These are phyloP conservation scores for Papiliotrema flavescens DNA, from an alignment of 1,284 basidiomycete species.

Conservation along the genomic window DNA sequence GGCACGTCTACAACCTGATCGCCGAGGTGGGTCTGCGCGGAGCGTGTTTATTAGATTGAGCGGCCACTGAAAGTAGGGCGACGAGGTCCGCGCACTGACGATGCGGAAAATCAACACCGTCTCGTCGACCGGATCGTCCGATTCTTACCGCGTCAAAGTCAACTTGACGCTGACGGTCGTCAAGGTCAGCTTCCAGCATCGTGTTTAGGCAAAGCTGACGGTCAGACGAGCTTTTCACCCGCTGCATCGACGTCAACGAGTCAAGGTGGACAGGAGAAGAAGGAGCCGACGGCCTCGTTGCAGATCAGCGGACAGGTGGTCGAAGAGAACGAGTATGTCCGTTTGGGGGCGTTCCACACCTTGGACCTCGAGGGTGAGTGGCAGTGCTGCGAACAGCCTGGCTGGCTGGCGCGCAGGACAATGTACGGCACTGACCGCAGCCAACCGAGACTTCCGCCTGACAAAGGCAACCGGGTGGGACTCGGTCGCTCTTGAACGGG, in stretches of 20 bases:
- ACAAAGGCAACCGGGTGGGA: constrained; percentile 88
- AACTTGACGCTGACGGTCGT: constrained; percentile 80
- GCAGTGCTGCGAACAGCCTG: not conserved
- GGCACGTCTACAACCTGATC: constrained; percentile 99
- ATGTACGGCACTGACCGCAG: constrained; percentile 20
- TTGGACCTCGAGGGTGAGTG: constrained; percentile 72
- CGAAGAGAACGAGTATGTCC: constrained; percentile 88
- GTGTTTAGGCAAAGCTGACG: not conserved
- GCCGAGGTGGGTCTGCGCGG: constrained; percentile 57
- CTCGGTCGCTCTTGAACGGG: constrained; percentile 72
- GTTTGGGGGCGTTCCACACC: constrained; percentile 92
- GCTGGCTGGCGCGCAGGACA: not conserved
- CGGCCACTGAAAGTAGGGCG: constrained; percentile 61
- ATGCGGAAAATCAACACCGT: constrained; percentile 70
- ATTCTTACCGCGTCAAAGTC: constrained; percentile 81
- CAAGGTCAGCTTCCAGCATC: constrained; percentile 43
- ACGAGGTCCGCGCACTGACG: constrained; percentile 82
- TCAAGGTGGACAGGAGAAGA: constrained; percentile 47
- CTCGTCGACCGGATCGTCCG: constrained; percentile 87
- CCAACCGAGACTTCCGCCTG: constrained; percentile 86
- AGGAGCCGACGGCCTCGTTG: constrained; percentile 59
- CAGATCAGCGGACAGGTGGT: constrained; percentile 85
- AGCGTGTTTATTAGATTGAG: not conserved
- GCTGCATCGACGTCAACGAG: constrained; percentile 56
- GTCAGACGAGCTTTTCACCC: constrained; percentile 61